Evolutionary conservation across 305 asterid species (phyloP), one percentile per base, ranked within the genome.

Genomic region (Fraxinus baroniana): DNA sequence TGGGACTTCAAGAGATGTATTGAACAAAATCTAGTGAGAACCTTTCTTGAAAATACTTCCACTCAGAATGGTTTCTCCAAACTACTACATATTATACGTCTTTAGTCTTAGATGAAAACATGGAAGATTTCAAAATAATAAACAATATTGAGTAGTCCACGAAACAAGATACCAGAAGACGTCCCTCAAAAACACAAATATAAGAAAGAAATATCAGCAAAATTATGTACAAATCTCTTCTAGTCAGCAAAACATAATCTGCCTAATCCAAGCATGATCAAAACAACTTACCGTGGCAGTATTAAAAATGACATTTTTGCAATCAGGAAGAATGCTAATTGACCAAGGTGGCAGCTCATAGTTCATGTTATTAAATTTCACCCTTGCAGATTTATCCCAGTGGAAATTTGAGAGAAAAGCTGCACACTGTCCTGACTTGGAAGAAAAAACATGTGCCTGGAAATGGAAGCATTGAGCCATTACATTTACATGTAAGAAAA

Each of bases 301-400:
- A 87, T 94, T 96, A 77, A 84, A 96, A 81, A 84, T 93, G 17
- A 82, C 94, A 18, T 83, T 90, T 84, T 84, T 91, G 89, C 99
- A 96, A 86, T 94, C 97, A 0, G 98, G 97, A 79, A 95, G 98
- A 76, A 95, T 90, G 91, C 95, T 94, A 87, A 93, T 92, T 26
- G 99, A 96, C 99, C 99, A 96, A 52, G 99, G 94, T 83, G 99
- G 99, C 81, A 96, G 87, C 76, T 92, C 89, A 22, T 94, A 94
- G 36, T 77, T 92, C 92, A 81, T 77, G 66, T 89, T 84, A 66
- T 89, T 92, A 87, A 96, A 94, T 20, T 81, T 93, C 88, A 96
- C 97, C n/a, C 82, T 88, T 39, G 94, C 97, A 77, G 91, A 57
- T 5, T 85, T 49, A 41, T 87, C 90, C 84, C 82, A 57, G 85